phyloP scores from a whole-genome alignment of 441 rosid genomes.

The Aquilaria agallochum region DNA sequence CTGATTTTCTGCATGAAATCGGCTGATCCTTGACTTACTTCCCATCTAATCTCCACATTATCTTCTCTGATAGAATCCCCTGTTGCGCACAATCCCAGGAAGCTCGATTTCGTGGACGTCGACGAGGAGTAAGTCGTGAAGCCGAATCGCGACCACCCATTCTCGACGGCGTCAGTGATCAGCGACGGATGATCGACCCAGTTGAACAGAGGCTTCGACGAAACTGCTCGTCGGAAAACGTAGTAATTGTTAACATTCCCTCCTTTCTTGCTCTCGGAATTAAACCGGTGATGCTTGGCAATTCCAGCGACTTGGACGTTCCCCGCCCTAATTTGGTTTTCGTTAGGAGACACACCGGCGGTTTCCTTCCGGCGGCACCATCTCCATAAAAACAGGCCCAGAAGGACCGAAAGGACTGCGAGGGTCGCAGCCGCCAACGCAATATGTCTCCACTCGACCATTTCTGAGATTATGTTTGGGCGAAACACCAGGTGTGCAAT shows the following conservation, averaged over 20 bases:
- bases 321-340: slow-evolving; percentile 13
- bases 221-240: slow-evolving; percentile 38
- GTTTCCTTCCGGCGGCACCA: slow-evolving; percentile 35
- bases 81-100: slow-evolving; percentile 57
- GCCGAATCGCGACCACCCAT: slow-evolving; percentile 90
- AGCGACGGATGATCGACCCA: slow-evolving; percentile 83
- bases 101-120: slow-evolving; percentile 38
- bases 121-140: slow-evolving; percentile 45
- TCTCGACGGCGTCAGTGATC: slow-evolving; percentile 71
- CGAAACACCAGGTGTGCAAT: neutral
- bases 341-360: slow-evolving; percentile 10
- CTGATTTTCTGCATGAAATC: slow-evolving; percentile 78
- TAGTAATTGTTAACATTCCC: slow-evolving; percentile 33
- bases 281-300: slow-evolving; percentile 37
- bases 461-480: slow-evolving; percentile 15
- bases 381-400: slow-evolving; percentile 36
- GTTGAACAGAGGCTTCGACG: slow-evolving; percentile 45
- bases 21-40: slow-evolving; percentile 66
- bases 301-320: slow-evolving; percentile 39
- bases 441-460: slow-evolving; percentile 33
- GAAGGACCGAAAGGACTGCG: slow-evolving; percentile 22
- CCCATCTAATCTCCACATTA: slow-evolving; percentile 74
- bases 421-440: slow-evolving; percentile 23
- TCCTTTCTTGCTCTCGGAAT: slow-evolving; percentile 43
- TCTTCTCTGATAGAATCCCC: slow-evolving; percentile 40